Conservation (phyloP, 257 asterid species). For the Penstemon barbatus region DNA sequence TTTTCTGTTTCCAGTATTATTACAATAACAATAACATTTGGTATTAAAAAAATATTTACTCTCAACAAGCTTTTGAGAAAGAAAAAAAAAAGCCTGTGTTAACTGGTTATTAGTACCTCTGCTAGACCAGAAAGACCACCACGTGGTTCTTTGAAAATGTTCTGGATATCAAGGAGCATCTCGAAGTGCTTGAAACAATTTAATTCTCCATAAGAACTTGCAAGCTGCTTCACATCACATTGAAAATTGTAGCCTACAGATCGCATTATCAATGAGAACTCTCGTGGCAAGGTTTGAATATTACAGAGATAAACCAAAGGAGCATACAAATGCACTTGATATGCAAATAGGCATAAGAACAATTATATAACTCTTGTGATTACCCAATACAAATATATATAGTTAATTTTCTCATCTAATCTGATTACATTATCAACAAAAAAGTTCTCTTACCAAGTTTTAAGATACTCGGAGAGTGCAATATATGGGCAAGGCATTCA, state of each 20-base stretch:
- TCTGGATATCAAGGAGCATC: slow-evolving; percentile 93
- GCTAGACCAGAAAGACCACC: slow-evolving; percentile 97
- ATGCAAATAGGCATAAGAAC: slow-evolving; percentile 11
- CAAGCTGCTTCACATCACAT: slow-evolving; percentile 76
- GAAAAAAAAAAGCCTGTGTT: slow-evolving; percentile 13
- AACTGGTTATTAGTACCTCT: slow-evolving; percentile 49
- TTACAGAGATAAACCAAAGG: slow-evolving; percentile 12
- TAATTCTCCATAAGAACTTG: slow-evolving; percentile 70
- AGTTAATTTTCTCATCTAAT: slow-evolving; percentile 1
- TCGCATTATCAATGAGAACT: slow-evolving; percentile 14
- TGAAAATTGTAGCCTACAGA: slow-evolving; percentile 86
- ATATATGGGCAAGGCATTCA: slow-evolving; percentile 67
- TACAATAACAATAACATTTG: slow-evolving; percentile 10
- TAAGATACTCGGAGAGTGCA: slow-evolving; percentile 76
- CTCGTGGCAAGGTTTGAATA: slow-evolving; percentile 7
- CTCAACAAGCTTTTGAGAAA: no score
- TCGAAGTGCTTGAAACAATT: slow-evolving; percentile 78
- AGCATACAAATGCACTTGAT: background rate
- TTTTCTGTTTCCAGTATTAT: slow-evolving; percentile 58
- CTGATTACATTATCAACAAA: slow-evolving; percentile 17
- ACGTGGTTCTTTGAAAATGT: slow-evolving; percentile 67
- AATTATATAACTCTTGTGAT: background rate
- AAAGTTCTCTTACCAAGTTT: slow-evolving; percentile 76
- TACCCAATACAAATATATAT: slow-evolving; percentile 1
- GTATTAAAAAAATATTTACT: no score